Base-by-base conservation (phyloP, 768 basidiomycete species). In the Wakefieldia striispora region DNA sequence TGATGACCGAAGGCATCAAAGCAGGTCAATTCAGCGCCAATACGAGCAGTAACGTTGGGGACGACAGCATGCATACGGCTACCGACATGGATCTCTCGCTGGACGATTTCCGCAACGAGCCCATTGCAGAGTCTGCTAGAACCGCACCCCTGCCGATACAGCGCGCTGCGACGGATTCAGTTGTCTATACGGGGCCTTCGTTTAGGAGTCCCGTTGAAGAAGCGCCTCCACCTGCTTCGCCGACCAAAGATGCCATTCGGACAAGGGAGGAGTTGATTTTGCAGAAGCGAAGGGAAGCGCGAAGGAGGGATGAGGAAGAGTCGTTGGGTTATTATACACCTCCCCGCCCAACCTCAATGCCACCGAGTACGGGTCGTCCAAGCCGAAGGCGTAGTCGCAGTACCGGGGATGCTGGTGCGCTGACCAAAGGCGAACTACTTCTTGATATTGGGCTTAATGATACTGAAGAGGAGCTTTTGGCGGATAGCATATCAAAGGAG, bases 401-500 rank as follows among this genome's bases (percentile, higher is more conserved):
- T 60, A 90, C 87, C 1, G 83, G 85, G 9, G 91, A 91, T 63
- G 83, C 80, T 3, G 78, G 84, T 39, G 71, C 75, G 40, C 53
- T 75, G 39, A 61, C 65, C 19, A 65, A 61, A 45, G 42, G 55
- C 39, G 69, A 65, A 26, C 49, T 64, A 8, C 61, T 76, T 27
- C 64, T 77, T 36, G 73, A 75, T 46, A 57, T 72, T 34, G 65
- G 59, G 8, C 48, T 58, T 43, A 78, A 56, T 4, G 75, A 75
- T 11, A 75, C 66, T 3, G 71, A 72, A 49, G 75, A 82, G 51
- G 83, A 83, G 45, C 72, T 72, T 26, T 72, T 91, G 45, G 76
- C 76, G 1, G 84, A 86, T 49, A 84, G 79, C 53, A 90, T 92
- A 55, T 83, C 87, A 49, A 77, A 79, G 47, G 90, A 91, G 61